phyloP scores from a whole-genome alignment of 306 rosid genomes.

The Sphenostylis stenocarpa region DNA sequence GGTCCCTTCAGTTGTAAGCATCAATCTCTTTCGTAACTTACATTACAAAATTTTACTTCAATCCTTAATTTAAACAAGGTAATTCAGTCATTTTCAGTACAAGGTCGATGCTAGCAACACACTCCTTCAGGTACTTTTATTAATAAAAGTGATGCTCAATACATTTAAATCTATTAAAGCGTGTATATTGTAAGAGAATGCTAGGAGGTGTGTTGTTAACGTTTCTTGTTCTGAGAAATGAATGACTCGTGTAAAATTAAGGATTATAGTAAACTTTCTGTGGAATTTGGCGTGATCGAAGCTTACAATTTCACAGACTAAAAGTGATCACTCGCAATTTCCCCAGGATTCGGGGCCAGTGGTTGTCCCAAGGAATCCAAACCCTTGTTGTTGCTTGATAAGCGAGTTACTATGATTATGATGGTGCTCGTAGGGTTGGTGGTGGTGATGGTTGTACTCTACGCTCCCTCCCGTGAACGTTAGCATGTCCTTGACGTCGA shows the following conservation, averaged over 20 bases:
- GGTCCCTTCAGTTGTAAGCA: background rate
- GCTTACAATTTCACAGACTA: background rate
- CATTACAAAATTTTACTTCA: background rate
- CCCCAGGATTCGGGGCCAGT: constrained; percentile 67
- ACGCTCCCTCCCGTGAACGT: constrained; percentile 52
- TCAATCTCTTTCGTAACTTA: background rate
- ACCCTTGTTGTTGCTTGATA: constrained; percentile 56
- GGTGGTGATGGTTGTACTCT: constrained; percentile 37
- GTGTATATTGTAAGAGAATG: background rate
- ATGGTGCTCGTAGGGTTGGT: constrained; percentile 31
- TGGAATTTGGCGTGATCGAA: background rate
- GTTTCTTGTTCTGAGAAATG: background rate
- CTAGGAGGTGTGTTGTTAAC: background rate
- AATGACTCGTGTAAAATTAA: background rate
- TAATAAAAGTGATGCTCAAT: background rate
- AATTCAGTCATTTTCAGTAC: background rate
- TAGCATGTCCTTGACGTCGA: constrained; percentile 59
- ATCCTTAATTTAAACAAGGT: background rate
- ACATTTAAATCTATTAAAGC: background rate
- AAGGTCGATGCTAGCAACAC: background rate
- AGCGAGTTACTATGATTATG: constrained; percentile 30
- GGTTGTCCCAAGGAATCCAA: constrained; percentile 60
- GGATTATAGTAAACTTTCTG: background rate
- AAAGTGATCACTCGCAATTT: constrained; percentile 18
- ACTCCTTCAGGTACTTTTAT: background rate